Percentiles rank a stretch among this genome's conserved stretches.
phyloP scores from a whole-genome alignment of 257 asterid genomes.

The Lantana camara region DNA sequence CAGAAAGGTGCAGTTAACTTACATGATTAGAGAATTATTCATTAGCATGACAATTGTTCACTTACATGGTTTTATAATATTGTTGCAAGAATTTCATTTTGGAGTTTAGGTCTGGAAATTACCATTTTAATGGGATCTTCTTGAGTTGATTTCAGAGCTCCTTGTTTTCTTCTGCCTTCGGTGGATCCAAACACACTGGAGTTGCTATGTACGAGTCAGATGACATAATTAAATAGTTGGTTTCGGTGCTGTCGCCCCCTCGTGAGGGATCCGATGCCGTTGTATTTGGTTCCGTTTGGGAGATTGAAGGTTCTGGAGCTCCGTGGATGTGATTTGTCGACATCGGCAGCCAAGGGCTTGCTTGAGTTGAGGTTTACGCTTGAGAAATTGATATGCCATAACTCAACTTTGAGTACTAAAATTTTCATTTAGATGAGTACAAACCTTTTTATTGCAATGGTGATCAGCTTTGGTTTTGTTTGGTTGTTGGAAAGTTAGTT shows the following conservation, averaged over 20 bases:
- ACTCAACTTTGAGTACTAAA: constrained; percentile 73
- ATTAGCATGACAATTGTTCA: neutral
- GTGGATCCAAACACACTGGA: no score
- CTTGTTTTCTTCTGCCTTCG: no score
- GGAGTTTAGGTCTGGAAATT: no score
- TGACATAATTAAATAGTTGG: no score
- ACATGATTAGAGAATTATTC: constrained; percentile 63
- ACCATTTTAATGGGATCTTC: no score
- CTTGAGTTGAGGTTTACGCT: constrained; percentile 83
- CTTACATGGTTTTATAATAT: no score
- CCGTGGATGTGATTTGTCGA: constrained; percentile 90
- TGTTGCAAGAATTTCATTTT: neutral
- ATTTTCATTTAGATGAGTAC: neutral
- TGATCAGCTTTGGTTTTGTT: constrained; percentile 20
- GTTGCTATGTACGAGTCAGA: no score
- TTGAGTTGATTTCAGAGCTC: no score
- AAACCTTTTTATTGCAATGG: neutral
- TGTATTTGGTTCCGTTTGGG: constrained; percentile 70
- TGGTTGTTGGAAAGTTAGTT: constrained; percentile 14
- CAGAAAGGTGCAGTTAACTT: constrained; percentile 82
- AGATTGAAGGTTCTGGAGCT: constrained; percentile 85
- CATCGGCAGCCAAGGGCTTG: constrained; percentile 78
- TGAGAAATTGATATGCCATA: constrained; percentile 91
- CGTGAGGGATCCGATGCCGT: constrained; percentile 86
- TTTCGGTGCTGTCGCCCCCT: constrained; percentile 69